These are phyloP conservation scores for Ustilago tritici DNA, from an alignment of 1,284 basidiomycete species.

Conservation along the genomic window DNA sequence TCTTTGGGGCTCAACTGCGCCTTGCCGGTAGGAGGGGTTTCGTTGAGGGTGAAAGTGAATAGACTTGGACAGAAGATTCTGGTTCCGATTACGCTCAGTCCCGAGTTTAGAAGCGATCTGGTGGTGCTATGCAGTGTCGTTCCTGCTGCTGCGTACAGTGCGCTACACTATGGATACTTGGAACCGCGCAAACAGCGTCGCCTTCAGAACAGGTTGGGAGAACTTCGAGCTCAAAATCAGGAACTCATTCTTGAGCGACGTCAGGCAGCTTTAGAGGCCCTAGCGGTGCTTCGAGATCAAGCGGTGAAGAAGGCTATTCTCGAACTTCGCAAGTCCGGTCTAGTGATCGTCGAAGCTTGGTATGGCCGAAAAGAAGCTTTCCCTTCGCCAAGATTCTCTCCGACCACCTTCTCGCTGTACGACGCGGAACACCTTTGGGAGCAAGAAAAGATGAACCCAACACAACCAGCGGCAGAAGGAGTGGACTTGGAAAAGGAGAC, in stretches of 20 bases:
- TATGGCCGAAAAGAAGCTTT: slow-evolving; percentile 71
- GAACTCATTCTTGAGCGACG: slow-evolving; percentile 76
- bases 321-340: slow-evolving; percentile 72
- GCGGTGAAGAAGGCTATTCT: slow-evolving; percentile 70
- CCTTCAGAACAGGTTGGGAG: slow-evolving; percentile 70
- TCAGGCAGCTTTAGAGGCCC: slow-evolving; percentile 75
- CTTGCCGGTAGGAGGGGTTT: slow-evolving; percentile 64
- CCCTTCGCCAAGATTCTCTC: slow-evolving; percentile 11
- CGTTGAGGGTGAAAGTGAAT: slow-evolving; percentile 69
- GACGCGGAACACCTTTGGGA: slow-evolving; percentile 12
- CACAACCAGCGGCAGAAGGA: not conserved
- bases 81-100: slow-evolving; percentile 75
- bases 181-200: slow-evolving; percentile 73
- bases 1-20: slow-evolving; percentile 67
- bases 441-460: not conserved
- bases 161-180: slow-evolving; percentile 75
- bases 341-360: slow-evolving; percentile 79
- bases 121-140: slow-evolving; percentile 73
- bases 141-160: slow-evolving; percentile 73
- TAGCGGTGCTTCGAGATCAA: slow-evolving; percentile 71
- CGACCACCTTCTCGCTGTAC: not conserved
- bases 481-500: slow-evolving; percentile 65
- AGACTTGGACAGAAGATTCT: slow-evolving; percentile 74
- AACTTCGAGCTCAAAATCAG: slow-evolving; percentile 75
- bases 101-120: slow-evolving; percentile 72